Evolutionary conservation across 441 rosid genomes (phyloP), one percentile per base, ranked within the genome.

Genomic region (Iberis amara): DNA sequence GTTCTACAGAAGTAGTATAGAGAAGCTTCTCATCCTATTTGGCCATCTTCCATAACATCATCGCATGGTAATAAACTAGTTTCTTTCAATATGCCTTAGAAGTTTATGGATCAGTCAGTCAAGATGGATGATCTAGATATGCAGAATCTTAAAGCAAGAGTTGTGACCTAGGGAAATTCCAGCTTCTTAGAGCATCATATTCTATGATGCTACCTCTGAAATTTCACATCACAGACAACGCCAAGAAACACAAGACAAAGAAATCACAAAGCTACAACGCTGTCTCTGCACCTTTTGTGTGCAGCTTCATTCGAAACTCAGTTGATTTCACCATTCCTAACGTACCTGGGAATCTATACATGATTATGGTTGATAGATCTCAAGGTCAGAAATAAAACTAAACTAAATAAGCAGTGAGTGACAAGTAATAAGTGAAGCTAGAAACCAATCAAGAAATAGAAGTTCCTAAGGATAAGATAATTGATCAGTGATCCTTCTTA

Each of bases 221-320:
- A 9, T 35, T 64, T 55, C 68, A 42, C 57, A 60, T 72, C 11
- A 21, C 13, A 27, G 72, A 70, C 55, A 76, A 51, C 50, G 67
- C 79, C 52, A 44, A 60, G 36, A 78, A 64, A 42, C 57, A 67
- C 6, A 74, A 66, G 61, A 6, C 43, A 14, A 45, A 15, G 7
- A 55, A 57, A 30, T 10, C 27, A 2, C 47, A 52, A 46, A 12
- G 11, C 14, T 3, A 26, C 53, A 45, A 37, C 31, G 11, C 8
- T 2, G 28, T 46, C 62, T 57, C 61, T 57, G 73, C 50, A 27
- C 46, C 59, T 49, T 68, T 66, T 51, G 55, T 65, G 37, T 89
- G 96, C 78, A 58, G 47, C 24, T 42, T 82, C 61, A 89, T 82
- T 68, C 73, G 83, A 62, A 86, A 89, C 68, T 96, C 97, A 11